Conservation (phyloP, 192 early-diverging fungal species). For the Chytriomyces sp. region DNA sequence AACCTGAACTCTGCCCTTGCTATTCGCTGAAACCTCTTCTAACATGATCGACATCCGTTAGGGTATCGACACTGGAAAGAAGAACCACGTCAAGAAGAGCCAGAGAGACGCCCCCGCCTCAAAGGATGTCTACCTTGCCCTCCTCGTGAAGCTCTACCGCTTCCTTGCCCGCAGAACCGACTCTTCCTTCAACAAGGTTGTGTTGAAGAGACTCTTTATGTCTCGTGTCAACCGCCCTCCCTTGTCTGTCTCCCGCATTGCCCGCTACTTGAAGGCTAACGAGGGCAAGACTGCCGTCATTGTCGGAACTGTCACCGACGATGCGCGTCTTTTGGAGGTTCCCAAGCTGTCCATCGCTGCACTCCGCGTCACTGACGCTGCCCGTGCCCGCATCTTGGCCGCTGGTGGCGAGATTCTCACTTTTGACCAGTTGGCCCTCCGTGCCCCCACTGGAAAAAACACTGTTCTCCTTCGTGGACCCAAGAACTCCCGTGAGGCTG, state of each 20-base stretch:
- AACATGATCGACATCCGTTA: too few species aligned
- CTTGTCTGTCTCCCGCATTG: conserved; percentile 86
- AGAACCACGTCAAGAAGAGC: conserved; percentile 96
- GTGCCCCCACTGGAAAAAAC: conserved; percentile 94
- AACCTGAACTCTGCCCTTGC: too few species aligned
- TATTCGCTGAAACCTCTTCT: too few species aligned
- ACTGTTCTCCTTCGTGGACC: conserved; percentile 93
- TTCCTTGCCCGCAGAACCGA: conserved; percentile 98
- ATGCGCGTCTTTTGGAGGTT: conserved; percentile 83
- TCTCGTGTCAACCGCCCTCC: conserved; percentile 96
- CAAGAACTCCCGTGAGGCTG: conserved; percentile 91
- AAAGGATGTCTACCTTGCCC: conserved; percentile 90
- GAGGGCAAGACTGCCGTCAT: conserved; percentile 90
- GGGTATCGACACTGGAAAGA: conserved; percentile 96
- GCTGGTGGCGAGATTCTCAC: conserved; percentile 98
- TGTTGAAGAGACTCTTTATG: conserved; percentile 98
- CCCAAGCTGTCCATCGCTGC: conserved; percentile 96
- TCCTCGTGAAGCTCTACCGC: conserved; percentile 99
- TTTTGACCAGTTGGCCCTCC: conserved; percentile 96
- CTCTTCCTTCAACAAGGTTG: conserved; percentile 97
- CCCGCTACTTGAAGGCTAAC: conserved; percentile 71
- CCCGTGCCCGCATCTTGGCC: conserved; percentile 94
- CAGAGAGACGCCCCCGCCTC: neutral
- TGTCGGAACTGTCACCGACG: conserved; percentile 96
- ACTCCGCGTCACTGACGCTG: conserved; percentile 91